Evolutionary conservation across 1,284 basidiomycete genomes (phyloP), one percentile per base, ranked within the genome.

Genomic region (Gymnopus androsaceus): DNA sequence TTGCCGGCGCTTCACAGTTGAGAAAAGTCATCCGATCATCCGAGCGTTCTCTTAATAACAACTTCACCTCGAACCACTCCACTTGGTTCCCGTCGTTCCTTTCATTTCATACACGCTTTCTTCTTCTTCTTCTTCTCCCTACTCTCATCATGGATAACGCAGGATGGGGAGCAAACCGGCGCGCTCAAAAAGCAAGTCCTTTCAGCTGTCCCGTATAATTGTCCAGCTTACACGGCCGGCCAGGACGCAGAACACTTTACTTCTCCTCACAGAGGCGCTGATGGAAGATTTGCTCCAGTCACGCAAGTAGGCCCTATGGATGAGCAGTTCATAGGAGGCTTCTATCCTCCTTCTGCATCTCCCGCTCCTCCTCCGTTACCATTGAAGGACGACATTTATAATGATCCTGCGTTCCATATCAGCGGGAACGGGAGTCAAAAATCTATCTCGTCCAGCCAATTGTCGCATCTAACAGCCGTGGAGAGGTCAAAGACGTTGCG

Each of bases 141-240:
- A 17, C 21, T 28, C n/a, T 30, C 21, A 49, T 54, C 53, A 89
- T 90, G 87, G 87, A 89, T 66, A 82, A 80, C 55, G 72, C 81
- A 55, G 88, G 88, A 51, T 90, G 87, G 87, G 79, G 80, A 62
- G 85, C 87, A 40, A 75, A 75, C 15, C 78, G 76, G 40, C 73
- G 75, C 58, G 84, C 82, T 2, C 67, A 74, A 51, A 75, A 74
- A 68, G 84, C 76, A 58, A 59, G 67, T 52, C 28, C 46, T 27
- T 48, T 51, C 51, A 36, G 41, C 21, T 28, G 23, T 41, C 31
- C 56, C 19, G 47, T 52, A 21, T 3, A 42, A 41, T 21, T 33
- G 37, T 46, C 38, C 33, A 47, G 31, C 37, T 21, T 44, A 33
- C 34, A 17, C 28, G 30, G 27, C 17, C 27, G 28, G 51, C 45